Evolutionary conservation across 179 eudicot species (phyloP).

Genomic region (Vitellaria paradoxa): DNA sequence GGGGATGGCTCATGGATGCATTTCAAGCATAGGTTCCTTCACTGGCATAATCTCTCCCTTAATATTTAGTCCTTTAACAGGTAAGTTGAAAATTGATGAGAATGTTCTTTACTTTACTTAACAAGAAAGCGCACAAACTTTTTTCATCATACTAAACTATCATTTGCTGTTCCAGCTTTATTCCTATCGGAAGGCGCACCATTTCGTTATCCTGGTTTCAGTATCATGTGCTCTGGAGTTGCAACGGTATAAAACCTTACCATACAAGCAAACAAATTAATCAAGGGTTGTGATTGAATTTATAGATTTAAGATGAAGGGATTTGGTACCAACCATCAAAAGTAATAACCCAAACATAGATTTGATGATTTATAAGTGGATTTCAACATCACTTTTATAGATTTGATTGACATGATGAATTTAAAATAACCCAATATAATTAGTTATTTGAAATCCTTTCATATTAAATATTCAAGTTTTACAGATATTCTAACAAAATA

Average conservation of each 20-base stretch:
- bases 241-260: conserved; percentile 38
- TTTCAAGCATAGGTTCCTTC: conserved; percentile 63
- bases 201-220: conserved; percentile 72
- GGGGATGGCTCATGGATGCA: conserved; percentile 86
- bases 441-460: too few relatives aligned
- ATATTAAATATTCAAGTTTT: too few relatives aligned
- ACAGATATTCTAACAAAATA: too few relatives aligned
- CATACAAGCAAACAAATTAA: neutral
- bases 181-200: conserved; percentile 67
- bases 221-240: conserved; percentile 55
- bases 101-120: neutral
- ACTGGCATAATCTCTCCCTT: conserved; percentile 67
- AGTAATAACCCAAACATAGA: too few relatives aligned
- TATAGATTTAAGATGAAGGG: too few relatives aligned
- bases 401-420: too few relatives aligned
- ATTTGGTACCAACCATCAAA: too few relatives aligned
- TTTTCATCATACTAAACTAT: conserved; percentile 3
- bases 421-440: too few relatives aligned
- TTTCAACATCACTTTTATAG: too few relatives aligned
- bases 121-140: too few relatives aligned
- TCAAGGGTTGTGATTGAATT: neutral
- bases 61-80: conserved; percentile 72
- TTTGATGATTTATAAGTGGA: too few relatives aligned
- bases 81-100: conserved; percentile 23
- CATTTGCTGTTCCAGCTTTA: conserved; percentile 38